A percentile compares a stretch with the other conserved stretches of the same genome.
Conservation (phyloP, 768 basidiomycete genomes). For the Termitomyces sp. region DNA sequence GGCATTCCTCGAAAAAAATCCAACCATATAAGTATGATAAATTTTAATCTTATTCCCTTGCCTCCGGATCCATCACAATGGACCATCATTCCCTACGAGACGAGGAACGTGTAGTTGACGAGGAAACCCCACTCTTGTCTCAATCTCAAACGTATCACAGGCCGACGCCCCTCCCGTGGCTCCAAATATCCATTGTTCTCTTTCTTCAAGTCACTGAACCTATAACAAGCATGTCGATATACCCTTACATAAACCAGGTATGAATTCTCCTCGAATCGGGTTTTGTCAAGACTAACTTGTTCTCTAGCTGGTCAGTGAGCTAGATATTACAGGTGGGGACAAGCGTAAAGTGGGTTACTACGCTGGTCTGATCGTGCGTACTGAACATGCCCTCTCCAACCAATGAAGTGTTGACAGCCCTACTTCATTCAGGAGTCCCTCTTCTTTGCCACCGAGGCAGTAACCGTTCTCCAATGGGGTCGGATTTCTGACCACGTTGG, state of each 20-base stretch:
- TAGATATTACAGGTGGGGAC: slow-evolving; percentile 57
- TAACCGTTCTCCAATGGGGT: slow-evolving; percentile 73
- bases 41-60: too few species aligned
- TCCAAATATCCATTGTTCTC: slow-evolving; percentile 47
- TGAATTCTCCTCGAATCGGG: background rate
- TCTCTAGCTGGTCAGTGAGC: slow-evolving; percentile 51
- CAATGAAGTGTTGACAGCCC: background rate
- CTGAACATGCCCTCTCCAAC: background rate
- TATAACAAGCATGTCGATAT: slow-evolving; percentile 44
- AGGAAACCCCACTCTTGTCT: slow-evolving; percentile 33
- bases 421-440: slow-evolving; percentile 54
- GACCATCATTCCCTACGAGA: slow-evolving; percentile 10
- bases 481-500: slow-evolving; percentile 69
- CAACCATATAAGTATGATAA: too few species aligned
- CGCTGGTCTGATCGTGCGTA: slow-evolving; percentile 42
- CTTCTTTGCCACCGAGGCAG: slow-evolving; percentile 70
- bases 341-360: slow-evolving; percentile 65
- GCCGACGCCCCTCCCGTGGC: slow-evolving; percentile 45
- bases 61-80: slow-evolving; percentile 1
- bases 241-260: slow-evolving; percentile 61
- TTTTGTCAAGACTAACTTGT: background rate
- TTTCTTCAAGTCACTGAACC: slow-evolving; percentile 53
- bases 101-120: slow-evolving; percentile 19
- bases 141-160: slow-evolving; percentile 10
- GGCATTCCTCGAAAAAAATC: too few species aligned